Percentiles rank a stretch among this genome's conserved stretches.
These are phyloP conservation scores for Sporothrix humicola DNA, from an alignment of 2,329 filamentous ascomycete genomes.

Conservation along the genomic window DNA sequence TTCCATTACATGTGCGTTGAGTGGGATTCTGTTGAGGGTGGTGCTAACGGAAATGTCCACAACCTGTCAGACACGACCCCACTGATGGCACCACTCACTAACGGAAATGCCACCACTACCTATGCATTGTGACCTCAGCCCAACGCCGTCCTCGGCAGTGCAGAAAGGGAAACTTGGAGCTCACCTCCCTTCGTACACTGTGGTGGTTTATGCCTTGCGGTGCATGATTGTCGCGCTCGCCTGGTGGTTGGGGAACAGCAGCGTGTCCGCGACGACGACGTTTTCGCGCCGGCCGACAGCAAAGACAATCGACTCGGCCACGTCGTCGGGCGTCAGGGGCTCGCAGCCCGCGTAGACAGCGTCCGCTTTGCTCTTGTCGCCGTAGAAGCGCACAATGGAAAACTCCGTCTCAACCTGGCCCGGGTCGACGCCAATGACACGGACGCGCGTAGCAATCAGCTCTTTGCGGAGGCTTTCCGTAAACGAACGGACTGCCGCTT, in stretches of 20 bases:
- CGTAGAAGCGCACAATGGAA: constrained; percentile 84
- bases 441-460: constrained; percentile 78
- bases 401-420: constrained; percentile 96
- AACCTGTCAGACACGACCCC: neutral
- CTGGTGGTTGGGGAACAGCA: constrained; percentile 20
- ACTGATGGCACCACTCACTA: neutral
- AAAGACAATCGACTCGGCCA: constrained; percentile 6
- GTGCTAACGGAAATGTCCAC: neutral
- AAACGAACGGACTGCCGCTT: constrained; percentile 85
- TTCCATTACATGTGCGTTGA: neutral
- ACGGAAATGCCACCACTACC: neutral
- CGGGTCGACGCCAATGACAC: constrained; percentile 87
- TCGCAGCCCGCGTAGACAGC: neutral
- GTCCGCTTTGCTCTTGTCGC: constrained; percentile 65
- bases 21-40: neutral
- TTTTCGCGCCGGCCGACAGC: constrained; percentile 5
- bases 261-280: constrained; percentile 1
- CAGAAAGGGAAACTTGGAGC: too few relatives aligned
- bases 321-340: neutral
- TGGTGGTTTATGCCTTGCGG: neutral
- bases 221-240: constrained; percentile 6
- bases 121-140: neutral
- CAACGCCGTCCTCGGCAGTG: neutral
- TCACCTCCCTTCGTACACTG: neutral
- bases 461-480: constrained; percentile 79